A percentile compares a stretch with the other conserved stretches of the same genome.
These are phyloP conservation scores for Botrytis elliptica DNA, from an alignment of 2,329 filamentous ascomycete genomes.

Conservation along the genomic window DNA sequence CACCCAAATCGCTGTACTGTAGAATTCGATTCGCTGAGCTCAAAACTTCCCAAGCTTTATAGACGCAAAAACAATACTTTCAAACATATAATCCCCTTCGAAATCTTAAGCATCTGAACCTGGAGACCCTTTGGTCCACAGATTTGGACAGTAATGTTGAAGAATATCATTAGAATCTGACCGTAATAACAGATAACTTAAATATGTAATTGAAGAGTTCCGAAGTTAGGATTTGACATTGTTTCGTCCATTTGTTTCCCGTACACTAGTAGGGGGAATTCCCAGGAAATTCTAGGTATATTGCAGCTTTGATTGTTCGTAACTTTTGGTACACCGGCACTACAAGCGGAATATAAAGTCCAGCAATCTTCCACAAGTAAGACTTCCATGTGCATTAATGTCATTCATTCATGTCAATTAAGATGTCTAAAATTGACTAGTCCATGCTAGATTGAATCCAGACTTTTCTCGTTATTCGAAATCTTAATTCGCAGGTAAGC, in stretches of 20 bases:
- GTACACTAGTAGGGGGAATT: background rate
- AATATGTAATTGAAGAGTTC: background rate
- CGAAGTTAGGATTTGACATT: background rate
- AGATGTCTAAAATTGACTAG: slow-evolving; percentile 15
- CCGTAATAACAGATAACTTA: background rate
- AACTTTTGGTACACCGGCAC: background rate
- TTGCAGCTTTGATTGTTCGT: background rate
- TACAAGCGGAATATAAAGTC: background rate
- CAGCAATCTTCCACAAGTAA: background rate
- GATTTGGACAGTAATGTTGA: background rate
- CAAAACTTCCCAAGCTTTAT: background rate
- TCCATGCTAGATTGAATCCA: slow-evolving; percentile 17
- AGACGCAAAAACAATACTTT: background rate
- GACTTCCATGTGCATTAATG: background rate
- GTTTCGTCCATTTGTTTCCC: background rate
- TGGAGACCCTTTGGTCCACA: background rate
- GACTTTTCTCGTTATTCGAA: slow-evolving; percentile 13
- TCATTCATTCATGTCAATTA: slow-evolving; percentile 20
- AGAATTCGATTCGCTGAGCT: background rate
- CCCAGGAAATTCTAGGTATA: background rate
- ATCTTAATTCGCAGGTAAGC: slow-evolving; percentile 65
- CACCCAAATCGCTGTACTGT: background rate
- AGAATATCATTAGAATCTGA: background rate
- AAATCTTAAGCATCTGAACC: background rate
- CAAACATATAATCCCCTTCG: background rate